Evolutionary conservation across 257 asterid genomes (phyloP).

Genomic region (Marsdenia floribunda): DNA sequence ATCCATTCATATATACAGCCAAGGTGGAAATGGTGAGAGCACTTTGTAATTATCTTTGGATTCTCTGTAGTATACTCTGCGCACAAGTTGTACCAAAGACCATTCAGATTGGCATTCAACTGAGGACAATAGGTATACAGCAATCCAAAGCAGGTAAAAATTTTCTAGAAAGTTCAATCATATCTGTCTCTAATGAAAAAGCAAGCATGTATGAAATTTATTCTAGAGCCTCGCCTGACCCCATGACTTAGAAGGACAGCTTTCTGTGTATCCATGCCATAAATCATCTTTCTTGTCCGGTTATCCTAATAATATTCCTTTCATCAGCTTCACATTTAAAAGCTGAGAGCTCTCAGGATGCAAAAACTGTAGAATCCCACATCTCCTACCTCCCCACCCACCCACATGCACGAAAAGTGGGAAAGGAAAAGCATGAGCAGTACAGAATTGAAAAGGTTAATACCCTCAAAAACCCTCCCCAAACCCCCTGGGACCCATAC

Average conservation of each 20-base stretch:
- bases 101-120: background rate
- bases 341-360: background rate
- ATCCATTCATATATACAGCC: conserved; percentile 99
- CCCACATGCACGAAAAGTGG: background rate
- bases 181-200: background rate
- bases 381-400: background rate
- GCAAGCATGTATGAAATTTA: background rate
- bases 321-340: background rate
- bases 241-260: background rate
- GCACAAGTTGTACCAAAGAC: conserved; percentile 15
- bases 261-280: background rate
- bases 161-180: background rate
- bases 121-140: background rate
- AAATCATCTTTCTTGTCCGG: background rate
- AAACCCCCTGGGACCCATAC: background rate
- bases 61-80: conserved; percentile 85
- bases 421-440: background rate
- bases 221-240: background rate
- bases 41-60: conserved; percentile 77
- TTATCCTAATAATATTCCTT: background rate
- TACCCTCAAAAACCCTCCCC: background rate
- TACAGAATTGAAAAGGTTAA: background rate
- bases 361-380: background rate
- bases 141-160: background rate
- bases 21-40: conserved; percentile 92